Conservation (phyloP, 177 flowering plant species). For the Vitis hybrid region DNA sequence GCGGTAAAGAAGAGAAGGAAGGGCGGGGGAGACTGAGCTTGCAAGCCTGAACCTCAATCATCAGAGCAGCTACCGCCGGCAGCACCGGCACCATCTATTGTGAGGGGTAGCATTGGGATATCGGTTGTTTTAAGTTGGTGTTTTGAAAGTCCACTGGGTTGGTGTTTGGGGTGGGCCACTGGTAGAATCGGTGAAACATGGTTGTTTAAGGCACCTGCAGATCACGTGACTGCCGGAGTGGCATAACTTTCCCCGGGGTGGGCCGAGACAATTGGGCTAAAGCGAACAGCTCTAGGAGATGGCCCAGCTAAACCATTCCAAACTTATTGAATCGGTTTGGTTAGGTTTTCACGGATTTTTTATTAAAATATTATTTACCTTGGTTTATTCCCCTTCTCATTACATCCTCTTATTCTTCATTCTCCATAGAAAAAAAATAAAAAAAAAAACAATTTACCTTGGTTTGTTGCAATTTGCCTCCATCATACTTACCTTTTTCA, state of each 20-base stretch:
- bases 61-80: conserved; percentile 6
- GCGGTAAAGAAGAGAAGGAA: conserved; percentile 28
- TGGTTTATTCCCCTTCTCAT: no score
- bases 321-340: neutral
- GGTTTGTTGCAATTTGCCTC: neutral
- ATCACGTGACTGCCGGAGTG: no score
- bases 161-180: no score
- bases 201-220: no score
- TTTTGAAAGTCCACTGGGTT: no score
- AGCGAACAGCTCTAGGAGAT: no score
- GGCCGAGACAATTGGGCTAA: no score
- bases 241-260: no score
- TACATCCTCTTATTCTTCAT: neutral
- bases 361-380: no score
- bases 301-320: neutral
- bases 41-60: conserved; percentile 51
- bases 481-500: neutral
- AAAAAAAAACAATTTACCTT: no score
- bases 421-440: neutral
- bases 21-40: conserved; percentile 52
- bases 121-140: no score
- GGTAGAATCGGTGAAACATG: no score
- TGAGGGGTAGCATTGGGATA: neutral
- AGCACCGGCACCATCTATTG: conserved; percentile 5
- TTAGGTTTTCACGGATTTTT: neutral